phyloP scores from a whole-genome alignment of 2,329 filamentous ascomycete species.

The Elsinoe ampelina region DNA sequence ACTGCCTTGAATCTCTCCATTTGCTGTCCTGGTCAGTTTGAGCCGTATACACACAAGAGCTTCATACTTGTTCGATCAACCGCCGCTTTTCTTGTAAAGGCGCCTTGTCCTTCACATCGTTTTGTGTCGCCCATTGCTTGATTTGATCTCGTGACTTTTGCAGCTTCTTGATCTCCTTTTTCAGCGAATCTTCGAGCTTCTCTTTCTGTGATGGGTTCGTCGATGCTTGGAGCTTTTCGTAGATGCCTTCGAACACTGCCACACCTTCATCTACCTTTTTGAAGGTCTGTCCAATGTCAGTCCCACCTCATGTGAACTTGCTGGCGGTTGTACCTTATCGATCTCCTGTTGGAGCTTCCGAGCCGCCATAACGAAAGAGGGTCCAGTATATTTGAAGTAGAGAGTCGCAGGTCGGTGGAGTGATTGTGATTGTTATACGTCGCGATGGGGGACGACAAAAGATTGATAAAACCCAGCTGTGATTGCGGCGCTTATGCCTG shows the following conservation, averaged over 20 bases:
- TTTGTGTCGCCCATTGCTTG: slow-evolving; percentile 97
- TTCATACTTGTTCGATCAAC: slow-evolving; percentile 85
- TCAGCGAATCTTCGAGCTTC: slow-evolving; percentile 94
- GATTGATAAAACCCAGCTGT: not conserved
- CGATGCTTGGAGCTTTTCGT: slow-evolving; percentile 93
- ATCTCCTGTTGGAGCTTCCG: slow-evolving; percentile 97
- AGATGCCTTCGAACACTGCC: slow-evolving; percentile 82
- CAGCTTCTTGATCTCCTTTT: slow-evolving; percentile 99
- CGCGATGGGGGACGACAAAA: not conserved
- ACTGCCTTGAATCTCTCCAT: slow-evolving; percentile 99
- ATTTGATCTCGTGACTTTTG: slow-evolving; percentile 96
- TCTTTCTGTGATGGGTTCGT: slow-evolving; percentile 93
- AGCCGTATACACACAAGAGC: slow-evolving; percentile 10
- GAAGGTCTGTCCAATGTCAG: slow-evolving; percentile 46
- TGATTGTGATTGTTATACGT: not conserved
- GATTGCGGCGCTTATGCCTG: slow-evolving; percentile 10
- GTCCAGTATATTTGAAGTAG: not conserved
- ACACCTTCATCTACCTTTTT: slow-evolving; percentile 96
- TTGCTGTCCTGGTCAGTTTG: slow-evolving; percentile 53
- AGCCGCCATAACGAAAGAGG: slow-evolving; percentile 61
- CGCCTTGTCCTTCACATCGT: slow-evolving; percentile 99
- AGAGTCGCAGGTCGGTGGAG: not conserved
- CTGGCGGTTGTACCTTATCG: slow-evolving; percentile 61
- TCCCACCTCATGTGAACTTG: slow-evolving; percentile 13
- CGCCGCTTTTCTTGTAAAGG: slow-evolving; percentile 88